Evolutionary conservation across 495 filamentous ascomycete species (phyloP).

Genomic region (Cercophora scortea): DNA sequence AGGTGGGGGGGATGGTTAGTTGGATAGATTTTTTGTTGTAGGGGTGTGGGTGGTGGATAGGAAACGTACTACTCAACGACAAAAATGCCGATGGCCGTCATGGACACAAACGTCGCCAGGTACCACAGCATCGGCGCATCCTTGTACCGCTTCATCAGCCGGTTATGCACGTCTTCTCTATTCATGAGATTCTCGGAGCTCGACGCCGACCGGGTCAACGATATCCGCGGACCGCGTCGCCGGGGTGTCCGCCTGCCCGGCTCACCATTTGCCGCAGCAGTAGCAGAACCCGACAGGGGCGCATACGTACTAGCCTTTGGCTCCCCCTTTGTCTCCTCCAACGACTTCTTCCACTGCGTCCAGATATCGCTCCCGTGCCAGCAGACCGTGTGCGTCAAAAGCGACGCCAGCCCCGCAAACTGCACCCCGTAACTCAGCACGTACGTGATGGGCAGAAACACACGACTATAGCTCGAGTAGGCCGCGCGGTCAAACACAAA

Average conservation of each 20-base stretch:
- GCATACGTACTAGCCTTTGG: slow-evolving; percentile 36
- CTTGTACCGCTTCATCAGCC: slow-evolving; percentile 65
- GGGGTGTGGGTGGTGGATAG: not conserved
- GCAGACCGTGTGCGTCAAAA: slow-evolving; percentile 61
- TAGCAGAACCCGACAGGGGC: slow-evolving; percentile 24
- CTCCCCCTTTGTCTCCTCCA: slow-evolving; percentile 38
- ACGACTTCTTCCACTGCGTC: slow-evolving; percentile 53
- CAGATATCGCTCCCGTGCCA: slow-evolving; percentile 75
- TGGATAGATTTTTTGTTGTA: not conserved
- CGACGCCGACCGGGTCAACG: slow-evolving; percentile 24
- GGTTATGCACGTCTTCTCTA: slow-evolving; percentile 68
- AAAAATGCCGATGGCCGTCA: slow-evolving; percentile 69
- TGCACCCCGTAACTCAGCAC: slow-evolving; percentile 72
- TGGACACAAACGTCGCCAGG: slow-evolving; percentile 55
- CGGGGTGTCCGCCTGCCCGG: slow-evolving; percentile 1
- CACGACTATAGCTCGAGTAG: slow-evolving; percentile 68
- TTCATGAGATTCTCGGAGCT: slow-evolving; percentile 50
- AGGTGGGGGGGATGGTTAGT: slow-evolving; percentile 4
- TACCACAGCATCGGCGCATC: slow-evolving; percentile 79
- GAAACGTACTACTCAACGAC: slow-evolving; percentile 67
- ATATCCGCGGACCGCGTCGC: not conserved
- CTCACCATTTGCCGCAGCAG: slow-evolving; percentile 5
- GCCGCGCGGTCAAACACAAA: slow-evolving; percentile 64
- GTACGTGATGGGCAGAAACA: slow-evolving; percentile 79
- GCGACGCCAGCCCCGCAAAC: slow-evolving; percentile 67